Base-by-base conservation (phyloP, 202 grass and related monocot species). In the Cymbopogon flexuosus region DNA sequence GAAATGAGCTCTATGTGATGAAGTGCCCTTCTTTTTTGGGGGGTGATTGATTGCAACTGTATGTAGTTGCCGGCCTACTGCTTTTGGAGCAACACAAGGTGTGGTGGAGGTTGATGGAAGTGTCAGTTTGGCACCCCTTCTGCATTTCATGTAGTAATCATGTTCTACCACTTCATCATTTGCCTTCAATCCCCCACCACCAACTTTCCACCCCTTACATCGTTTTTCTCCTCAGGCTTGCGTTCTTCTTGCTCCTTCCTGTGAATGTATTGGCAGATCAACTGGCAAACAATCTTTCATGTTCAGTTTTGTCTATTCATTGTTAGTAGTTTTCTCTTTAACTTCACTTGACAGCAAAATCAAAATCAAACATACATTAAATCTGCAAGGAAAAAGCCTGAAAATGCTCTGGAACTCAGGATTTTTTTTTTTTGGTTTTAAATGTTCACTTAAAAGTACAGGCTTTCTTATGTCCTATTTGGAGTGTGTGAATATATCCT, bases 121-220 rank as follows among this genome's bases (percentile, higher is more conserved):
- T 88, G 70, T 5, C 43, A 49, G 42, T 33, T 57, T 88, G 70
- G 11, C 36, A 51, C 59, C 7, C 7, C 21, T 58, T 84, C 81
- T 27, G 49, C 31, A 16, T 78, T 78, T 34, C 60, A 24, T 57
- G 19, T 57, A 57, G n/a, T 56, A 56, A 57, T 10, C 52, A 57
- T 81, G 15, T 37, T 84, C 77, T 70, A 36, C 78, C 31, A 43
- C 61, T 45, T 1, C 67, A 85, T 68, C 52, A 62, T 85, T 86
- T 31, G 11, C 67, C 30, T 62, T 5, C 10, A 46, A n/a, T 57
- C 31, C 59, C 34, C 22, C 5, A 57, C 30, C 63, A 60, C 47
- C 60, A 24, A 35, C 5, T 77, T 41, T 81, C 30, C 68, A 57
- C 60, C 37, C 52, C 21, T 68, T 73, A 23, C 22, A 68, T 41